Evolutionary conservation across 140 eudicot genomes (phyloP).

Genomic region (Flaveria floridana): DNA sequence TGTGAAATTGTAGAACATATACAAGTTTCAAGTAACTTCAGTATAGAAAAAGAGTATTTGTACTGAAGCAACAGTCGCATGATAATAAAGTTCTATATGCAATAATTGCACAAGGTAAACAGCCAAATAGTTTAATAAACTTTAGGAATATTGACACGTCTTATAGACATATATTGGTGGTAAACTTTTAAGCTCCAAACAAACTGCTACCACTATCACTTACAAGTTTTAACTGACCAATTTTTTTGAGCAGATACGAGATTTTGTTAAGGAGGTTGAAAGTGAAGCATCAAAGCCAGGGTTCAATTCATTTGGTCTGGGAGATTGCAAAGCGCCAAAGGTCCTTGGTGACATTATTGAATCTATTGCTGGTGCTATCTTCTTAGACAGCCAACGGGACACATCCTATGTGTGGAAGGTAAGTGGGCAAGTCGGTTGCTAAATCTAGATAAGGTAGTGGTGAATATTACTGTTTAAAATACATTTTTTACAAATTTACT

Average conservation of each 20-base stretch:
- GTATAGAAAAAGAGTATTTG: too few species aligned
- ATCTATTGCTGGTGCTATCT: slow-evolving; percentile 97
- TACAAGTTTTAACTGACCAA: neutral
- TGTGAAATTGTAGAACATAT: too few species aligned
- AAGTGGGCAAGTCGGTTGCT: slow-evolving; percentile 39
- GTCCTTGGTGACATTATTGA: slow-evolving; percentile 97
- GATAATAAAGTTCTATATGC: neutral
- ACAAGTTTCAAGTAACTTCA: too few species aligned
- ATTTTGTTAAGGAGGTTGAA: slow-evolving; percentile 83
- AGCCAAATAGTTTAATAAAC: neutral
- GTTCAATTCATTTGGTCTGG: slow-evolving; percentile 90
- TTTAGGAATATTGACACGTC: neutral
- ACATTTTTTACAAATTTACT: neutral
- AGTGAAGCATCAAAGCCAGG: slow-evolving; percentile 72
- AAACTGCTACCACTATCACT: neutral
- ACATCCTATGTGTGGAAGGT: slow-evolving; percentile 89
- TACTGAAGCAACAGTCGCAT: too few species aligned
- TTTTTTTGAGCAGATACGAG: slow-evolving; percentile 61
- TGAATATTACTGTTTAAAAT: neutral
- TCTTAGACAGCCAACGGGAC: slow-evolving; percentile 65
- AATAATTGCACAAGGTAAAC: neutral
- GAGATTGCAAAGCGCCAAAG: slow-evolving; percentile 99
- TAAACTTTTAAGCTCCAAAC: neutral
- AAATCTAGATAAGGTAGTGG: neutral
- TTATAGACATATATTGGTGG: neutral